phyloP scores from a whole-genome alignment of 148 eudicot genomes.

The Oxyria digyna region DNA sequence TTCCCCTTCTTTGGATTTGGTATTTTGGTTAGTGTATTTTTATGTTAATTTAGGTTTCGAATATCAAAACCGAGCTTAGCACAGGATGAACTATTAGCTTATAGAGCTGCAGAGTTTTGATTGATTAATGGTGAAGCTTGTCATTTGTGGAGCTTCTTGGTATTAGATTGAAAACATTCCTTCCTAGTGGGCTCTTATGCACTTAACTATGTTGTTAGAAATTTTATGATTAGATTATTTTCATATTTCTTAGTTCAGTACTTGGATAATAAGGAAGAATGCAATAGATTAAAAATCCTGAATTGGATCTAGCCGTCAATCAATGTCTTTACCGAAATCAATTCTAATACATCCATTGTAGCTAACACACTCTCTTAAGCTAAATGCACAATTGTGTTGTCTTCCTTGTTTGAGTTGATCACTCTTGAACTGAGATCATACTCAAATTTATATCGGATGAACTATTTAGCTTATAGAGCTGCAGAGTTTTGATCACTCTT shows the following conservation, averaged over 20 bases:
- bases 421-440: too few relatives aligned
- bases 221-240: not conserved
- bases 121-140: not conserved
- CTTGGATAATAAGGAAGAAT: not conserved
- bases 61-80: not conserved
- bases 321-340: too few relatives aligned
- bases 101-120: not conserved
- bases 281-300: not conserved
- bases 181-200: not conserved
- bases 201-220: not conserved
- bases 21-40: not conserved
- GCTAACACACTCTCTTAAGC: not conserved
- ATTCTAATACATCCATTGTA: too few relatives aligned
- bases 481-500: too few relatives aligned
- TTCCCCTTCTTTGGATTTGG: not conserved
- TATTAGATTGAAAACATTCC: not conserved
- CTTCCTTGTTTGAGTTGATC: not conserved
- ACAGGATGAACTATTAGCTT: not conserved
- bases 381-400: not conserved
- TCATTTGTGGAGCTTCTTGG: not conserved
- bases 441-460: too few relatives aligned
- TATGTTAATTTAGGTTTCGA: not conserved
- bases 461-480: too few relatives aligned
- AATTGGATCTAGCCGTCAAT: not conserved
- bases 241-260: not conserved